Base-by-base conservation (phyloP, 2,329 filamentous ascomycete species). In the Anisogramma anomala region DNA sequence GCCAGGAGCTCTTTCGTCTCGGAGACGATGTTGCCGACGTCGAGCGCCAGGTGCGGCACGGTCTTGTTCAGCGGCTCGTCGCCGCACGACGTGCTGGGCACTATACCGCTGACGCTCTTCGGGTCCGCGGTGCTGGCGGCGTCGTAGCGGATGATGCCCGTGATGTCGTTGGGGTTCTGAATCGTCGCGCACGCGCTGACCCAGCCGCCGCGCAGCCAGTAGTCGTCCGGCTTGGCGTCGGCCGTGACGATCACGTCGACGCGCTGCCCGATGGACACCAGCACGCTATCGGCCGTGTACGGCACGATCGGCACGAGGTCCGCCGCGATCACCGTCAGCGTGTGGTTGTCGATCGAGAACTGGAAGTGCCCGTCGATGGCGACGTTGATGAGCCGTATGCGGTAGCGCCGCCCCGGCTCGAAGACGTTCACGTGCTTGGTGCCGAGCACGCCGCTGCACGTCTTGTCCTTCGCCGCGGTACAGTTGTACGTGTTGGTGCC, bases 261-360 rank as follows among this genome's bases (percentile, higher is more conserved):
- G 13, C 49, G 56, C 48, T 60, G 55, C n/a, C 66, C 66, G 48
- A 69, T 67, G 6, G 57, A 61, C 33, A 72, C 51, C 19, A 60
- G 58, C 3, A 76, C 36, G 15, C 58, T 59, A 0, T 63, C 60
- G 1, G 73, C 67, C 1, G 57, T 56, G 45, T 70, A 80, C 0
- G 76, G 75, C 18, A 62, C 50, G 18, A 81, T 64, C 2, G 75
- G 72, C 0, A 79, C 71, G 3, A 79, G 57, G 45, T 79, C 77
- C n/a, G 57, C 60, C 0, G 67, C 63, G 28, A 81, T 74, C 26
- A 81, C 73, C 0, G 62, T 69, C 49, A 81, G 54, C 0, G 53
- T 65, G 53, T 81, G 77, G 37, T 69, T 66, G 53, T 75, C 71
- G 43, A 75, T 71, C 25, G 60, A 62, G 49, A 74, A 74, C 46